Evolutionary conservation across 176 grass and related monocot species (phyloP).

Genomic region (Dactylis glomerata): DNA sequence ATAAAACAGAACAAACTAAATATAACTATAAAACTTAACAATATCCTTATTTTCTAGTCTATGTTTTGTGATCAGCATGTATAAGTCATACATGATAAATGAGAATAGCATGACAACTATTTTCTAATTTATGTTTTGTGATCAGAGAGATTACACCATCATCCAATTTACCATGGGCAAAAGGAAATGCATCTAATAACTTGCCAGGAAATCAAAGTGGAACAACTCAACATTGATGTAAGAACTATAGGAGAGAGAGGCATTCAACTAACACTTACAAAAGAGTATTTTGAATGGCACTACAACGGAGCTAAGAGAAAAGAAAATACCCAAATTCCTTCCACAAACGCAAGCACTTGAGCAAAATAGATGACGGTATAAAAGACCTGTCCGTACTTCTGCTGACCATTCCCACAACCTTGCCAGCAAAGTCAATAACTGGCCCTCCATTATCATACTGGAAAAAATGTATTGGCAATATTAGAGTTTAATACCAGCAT

Average conservation of each 20-base stretch:
- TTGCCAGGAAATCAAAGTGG: background rate
- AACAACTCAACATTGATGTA: background rate
- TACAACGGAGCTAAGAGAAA: background rate
- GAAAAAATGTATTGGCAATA: background rate
- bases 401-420: background rate
- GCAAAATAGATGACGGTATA: background rate
- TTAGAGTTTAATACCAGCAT: background rate
- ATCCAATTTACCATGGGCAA: background rate
- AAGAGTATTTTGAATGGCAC: background rate
- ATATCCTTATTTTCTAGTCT: too few relatives aligned
- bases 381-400: background rate
- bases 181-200: background rate
- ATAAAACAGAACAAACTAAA: background rate
- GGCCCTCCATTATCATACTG: constrained; percentile 6
- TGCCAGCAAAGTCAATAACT: background rate
- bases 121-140: background rate
- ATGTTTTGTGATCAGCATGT: too few relatives aligned
- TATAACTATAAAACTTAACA: background rate
- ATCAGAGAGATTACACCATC: background rate
- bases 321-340: background rate
- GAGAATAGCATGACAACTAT: background rate
- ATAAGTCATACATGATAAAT: background rate
- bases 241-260: background rate
- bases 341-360: background rate
- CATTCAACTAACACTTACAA: background rate